Evolutionary conservation across 768 basidiomycete species (phyloP), one percentile per base, ranked within the genome.

Genomic region (Kwoniella dendrophila): DNA sequence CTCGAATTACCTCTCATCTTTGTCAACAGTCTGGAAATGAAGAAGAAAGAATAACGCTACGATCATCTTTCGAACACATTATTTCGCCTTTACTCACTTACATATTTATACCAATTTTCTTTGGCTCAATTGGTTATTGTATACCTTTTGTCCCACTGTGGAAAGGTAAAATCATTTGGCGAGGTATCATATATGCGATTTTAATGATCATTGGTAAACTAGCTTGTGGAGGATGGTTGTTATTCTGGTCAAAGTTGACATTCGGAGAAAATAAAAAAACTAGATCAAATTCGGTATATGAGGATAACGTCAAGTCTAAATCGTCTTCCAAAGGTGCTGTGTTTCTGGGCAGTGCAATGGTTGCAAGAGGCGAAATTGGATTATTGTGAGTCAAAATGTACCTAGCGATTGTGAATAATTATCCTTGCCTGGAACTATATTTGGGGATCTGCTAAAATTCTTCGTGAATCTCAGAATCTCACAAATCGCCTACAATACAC

Each of bases 331-430:
- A 49, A 51, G 64, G 52, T 26, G 66, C 57, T 22, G 53, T 59
- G 20, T 69, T 86, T 38, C 77, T 87, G 20, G 84, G 84, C 0
- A 71, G 85, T 3, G 86, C 86, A 0, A 85, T 88, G 83, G 83
- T 87, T 34, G 84, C 87, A 0, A 82, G 87, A 2, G 88, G 88
- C 1, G 87, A 88, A 74, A 87, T 88, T 27, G 86, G 85, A 12
- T 80, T 88, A 48, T 56, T 79, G 66, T 67, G 29, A 66, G 74
- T 63, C 18, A 12, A 40, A 18, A 12, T 14, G 0, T 29, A 29
- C 38, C 16, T 26, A 2, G 0, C 38, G 14, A 3, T 41, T 14
- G 16, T 55, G 24, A 0, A 5, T 29, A 50, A 50, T 1, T 0
- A 8, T 48, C 22, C n/a, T n/a, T n/a, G n/a, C n/a, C n/a, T n/a